phyloP scores from a whole-genome alignment of 192 early-diverging fungal species.

The Backusella luteola region DNA sequence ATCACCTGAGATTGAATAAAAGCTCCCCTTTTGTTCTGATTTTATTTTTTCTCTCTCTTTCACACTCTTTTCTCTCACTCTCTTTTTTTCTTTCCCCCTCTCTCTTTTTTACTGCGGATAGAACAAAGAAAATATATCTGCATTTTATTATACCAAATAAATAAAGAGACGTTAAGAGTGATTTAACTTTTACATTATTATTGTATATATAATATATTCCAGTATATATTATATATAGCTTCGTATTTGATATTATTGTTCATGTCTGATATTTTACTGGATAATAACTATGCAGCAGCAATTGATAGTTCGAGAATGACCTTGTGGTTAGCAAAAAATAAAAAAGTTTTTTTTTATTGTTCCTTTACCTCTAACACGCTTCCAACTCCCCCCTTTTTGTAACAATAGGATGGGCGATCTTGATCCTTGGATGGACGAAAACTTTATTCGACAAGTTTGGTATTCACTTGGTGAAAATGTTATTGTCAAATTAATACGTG shows the following conservation, averaged over 20 bases:
- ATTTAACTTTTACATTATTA: background rate
- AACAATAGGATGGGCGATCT: slow-evolving; percentile 85
- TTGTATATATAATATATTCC: background rate
- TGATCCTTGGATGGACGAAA: slow-evolving; percentile 97
- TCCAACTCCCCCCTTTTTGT: background rate
- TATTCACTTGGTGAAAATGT: slow-evolving; percentile 70
- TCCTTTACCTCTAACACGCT: background rate
- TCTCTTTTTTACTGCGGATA: background rate
- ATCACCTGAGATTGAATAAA: slow-evolving; percentile 9
- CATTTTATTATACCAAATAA: background rate
- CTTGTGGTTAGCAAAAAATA: background rate
- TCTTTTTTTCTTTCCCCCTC: background rate
- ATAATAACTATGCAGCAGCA: slow-evolving; percentile 2
- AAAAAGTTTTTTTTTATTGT: background rate
- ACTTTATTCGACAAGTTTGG: slow-evolving; percentile 84
- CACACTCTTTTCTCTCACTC: background rate
- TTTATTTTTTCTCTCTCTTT: background rate
- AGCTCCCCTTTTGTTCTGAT: background rate
- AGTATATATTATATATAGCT: background rate
- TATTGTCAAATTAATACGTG: slow-evolving; percentile 89
- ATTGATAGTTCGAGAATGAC: slow-evolving; percentile 7
- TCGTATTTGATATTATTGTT: slow-evolving; percentile 1
- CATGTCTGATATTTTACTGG: slow-evolving; percentile 5
- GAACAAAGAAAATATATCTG: slow-evolving; percentile 3
- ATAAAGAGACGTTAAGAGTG: background rate